phyloP scores from a whole-genome alignment of 2,329 filamentous ascomycete species.

The Cordyceps tenuipes region DNA sequence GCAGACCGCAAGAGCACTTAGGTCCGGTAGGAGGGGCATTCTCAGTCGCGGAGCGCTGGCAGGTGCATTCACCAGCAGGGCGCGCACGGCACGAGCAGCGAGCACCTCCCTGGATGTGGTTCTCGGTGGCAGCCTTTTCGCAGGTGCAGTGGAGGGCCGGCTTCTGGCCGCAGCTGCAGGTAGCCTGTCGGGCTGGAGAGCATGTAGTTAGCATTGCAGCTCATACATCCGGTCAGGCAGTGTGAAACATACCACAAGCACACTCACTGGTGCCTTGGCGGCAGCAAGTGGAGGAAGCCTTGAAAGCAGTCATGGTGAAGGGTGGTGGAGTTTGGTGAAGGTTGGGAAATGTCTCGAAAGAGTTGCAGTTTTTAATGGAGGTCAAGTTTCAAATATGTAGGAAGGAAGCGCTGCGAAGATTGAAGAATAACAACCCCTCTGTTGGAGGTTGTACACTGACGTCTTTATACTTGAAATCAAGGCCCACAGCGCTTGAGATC shows the following conservation, averaged over 20 bases:
- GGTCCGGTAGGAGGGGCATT: constrained; percentile 53
- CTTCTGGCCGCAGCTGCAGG: constrained; percentile 85
- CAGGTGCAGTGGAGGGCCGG: constrained; percentile 81
- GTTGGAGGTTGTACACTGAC: background rate
- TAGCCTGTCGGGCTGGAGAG: constrained; percentile 50
- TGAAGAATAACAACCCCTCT: background rate
- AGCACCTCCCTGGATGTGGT: constrained; percentile 55
- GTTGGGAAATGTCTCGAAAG: background rate
- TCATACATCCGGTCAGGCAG: background rate
- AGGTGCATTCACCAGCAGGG: constrained; percentile 73
- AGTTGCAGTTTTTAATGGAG: background rate
- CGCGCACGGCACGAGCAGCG: constrained; percentile 79
- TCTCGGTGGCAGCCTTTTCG: constrained; percentile 67
- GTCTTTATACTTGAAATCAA: constrained; percentile 10
- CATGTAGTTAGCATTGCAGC: background rate
- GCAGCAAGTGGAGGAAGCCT: constrained; percentile 45
- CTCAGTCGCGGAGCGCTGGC: constrained; percentile 62
- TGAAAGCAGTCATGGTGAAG: constrained; percentile 15
- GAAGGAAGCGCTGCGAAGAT: background rate
- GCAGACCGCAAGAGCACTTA: constrained; percentile 69
- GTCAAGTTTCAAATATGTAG: background rate
- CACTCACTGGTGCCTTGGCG: constrained; percentile 44
- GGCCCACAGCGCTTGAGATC: constrained; percentile 5
- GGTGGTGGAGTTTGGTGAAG: background rate
- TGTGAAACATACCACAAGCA: constrained; percentile 44